A percentile compares a stretch with the other conserved stretches of the same genome.
These are phyloP conservation scores for Endotrypanum monterogeii DNA, from an alignment of 208 protist species.

Conservation along the genomic window DNA sequence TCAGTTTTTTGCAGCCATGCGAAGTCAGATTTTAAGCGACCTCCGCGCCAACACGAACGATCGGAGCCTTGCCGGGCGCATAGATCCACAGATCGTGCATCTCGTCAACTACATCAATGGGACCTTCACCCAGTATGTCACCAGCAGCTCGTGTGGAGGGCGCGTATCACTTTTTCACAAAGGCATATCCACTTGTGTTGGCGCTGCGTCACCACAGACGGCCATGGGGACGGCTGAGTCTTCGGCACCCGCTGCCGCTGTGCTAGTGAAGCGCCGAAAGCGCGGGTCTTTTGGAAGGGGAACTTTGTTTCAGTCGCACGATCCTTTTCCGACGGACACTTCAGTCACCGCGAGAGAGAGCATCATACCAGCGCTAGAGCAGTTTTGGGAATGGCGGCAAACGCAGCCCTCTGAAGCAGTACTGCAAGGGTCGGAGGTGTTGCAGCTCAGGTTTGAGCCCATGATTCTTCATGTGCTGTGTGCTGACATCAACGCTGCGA, in stretches of 20 bases:
- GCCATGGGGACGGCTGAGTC: background rate
- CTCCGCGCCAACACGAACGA: slow-evolving; percentile 63
- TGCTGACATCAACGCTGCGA: slow-evolving; percentile 52
- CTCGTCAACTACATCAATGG: slow-evolving; percentile 66
- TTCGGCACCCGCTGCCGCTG: background rate
- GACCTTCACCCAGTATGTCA: slow-evolving; percentile 66
- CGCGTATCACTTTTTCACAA: slow-evolving; percentile 78
- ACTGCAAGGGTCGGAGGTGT: slow-evolving; percentile 48
- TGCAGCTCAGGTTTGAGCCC: slow-evolving; percentile 87
- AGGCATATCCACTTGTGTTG: slow-evolving; percentile 22
- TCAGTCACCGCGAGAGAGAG: slow-evolving; percentile 8
- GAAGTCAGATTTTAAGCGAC: slow-evolving; percentile 50
- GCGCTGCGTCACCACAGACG: background rate
- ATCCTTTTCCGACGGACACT: slow-evolving; percentile 42
- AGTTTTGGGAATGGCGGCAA: slow-evolving; percentile 52
- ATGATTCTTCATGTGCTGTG: slow-evolving; percentile 86
- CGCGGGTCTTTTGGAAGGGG: slow-evolving; percentile 65
- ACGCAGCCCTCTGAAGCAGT: slow-evolving; percentile 15
- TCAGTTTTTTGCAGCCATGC: slow-evolving; percentile 41
- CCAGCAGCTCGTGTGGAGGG: slow-evolving; percentile 79
- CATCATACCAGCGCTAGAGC: slow-evolving; percentile 42
- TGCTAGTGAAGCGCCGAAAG: slow-evolving; percentile 41
- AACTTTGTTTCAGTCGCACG: slow-evolving; percentile 75
- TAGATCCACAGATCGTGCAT: slow-evolving; percentile 57
- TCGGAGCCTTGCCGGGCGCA: slow-evolving; percentile 72